Evolutionary conservation across 495 filamentous ascomycete genomes (phyloP).

Genomic region (Neurospora discreta): DNA sequence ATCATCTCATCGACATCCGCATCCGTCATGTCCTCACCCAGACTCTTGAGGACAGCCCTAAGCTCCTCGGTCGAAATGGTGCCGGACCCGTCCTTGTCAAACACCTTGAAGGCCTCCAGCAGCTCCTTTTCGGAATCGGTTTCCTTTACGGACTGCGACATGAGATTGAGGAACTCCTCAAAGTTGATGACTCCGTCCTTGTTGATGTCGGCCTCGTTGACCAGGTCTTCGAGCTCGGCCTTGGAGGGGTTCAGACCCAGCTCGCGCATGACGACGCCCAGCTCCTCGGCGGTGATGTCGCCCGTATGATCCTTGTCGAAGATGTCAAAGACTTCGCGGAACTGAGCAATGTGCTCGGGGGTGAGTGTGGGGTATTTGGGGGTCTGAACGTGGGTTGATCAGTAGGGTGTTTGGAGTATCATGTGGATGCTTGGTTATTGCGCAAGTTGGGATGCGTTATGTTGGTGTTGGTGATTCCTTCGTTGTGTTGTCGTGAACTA

Average conservation of each 20-base stretch:
- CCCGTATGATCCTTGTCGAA: constrained; percentile 91
- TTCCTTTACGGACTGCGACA: constrained; percentile 29
- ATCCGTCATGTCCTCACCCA: constrained; percentile 37
- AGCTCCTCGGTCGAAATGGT: constrained; percentile 37
- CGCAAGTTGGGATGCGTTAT: neutral
- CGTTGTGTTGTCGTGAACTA: neutral
- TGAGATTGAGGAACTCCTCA: constrained; percentile 38
- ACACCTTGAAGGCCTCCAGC: constrained; percentile 35
- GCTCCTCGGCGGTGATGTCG: constrained; percentile 32
- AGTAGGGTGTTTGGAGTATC: neutral
- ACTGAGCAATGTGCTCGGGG: constrained; percentile 65
- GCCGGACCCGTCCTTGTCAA: constrained; percentile 38
- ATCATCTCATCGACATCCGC: constrained; percentile 40
- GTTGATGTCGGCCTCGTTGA: constrained; percentile 37
- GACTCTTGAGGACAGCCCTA: constrained; percentile 30
- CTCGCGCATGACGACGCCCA: constrained; percentile 33
- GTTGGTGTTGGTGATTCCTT: neutral
- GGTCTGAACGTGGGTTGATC: neutral
- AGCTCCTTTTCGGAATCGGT: constrained; percentile 36
- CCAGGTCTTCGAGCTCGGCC: constrained; percentile 33
- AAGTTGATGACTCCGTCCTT: constrained; percentile 36
- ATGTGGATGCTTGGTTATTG: neutral
- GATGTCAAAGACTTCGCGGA: constrained; percentile 86
- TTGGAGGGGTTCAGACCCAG: constrained; percentile 34
- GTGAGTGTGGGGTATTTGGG: neutral